Evolutionary conservation across 768 basidiomycete genomes (phyloP), one percentile per base, ranked within the genome.

Genomic region (Pisolithus microcarpus): DNA sequence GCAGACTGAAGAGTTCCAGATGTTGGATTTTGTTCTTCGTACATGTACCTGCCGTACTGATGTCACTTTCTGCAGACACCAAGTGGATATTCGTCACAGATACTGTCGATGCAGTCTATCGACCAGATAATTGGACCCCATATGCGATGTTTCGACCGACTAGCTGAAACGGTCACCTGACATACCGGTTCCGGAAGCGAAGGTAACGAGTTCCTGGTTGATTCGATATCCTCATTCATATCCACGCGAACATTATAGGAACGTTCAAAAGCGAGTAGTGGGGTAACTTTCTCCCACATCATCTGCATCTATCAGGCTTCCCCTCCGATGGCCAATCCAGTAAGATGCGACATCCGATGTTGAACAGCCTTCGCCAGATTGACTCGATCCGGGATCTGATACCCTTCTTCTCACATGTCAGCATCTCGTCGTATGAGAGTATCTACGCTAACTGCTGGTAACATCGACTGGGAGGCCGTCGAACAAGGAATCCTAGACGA

Each of bases 81-180:
- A 99, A 72, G n/a, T 99, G 96, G 95, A 89, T 96, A 61, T 99
- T 98, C 66, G 82, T 97, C 39, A 96, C 93, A 3, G 95, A 99
- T 66, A 98, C 95, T 0, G 90, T 94, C 6, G 96, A 98, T 60
- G 93, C 95, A 0, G 79, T 93, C 31, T 93, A 91, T 68, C 85
- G 82, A 16, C 88, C 92, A 0, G 85, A 92, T 51, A 74, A 83
- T 42, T 91, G 86, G 79, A 73, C 74, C 51, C 89, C 94, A 0
- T 86, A 87, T 57, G 87, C 92, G 2, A 82, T 96, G 74, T 79
- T n/a, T 97, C 68, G 96, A 99, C 62, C 86, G 86, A 50, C 74
- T 98, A 0, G 84, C 91, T 39, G 92, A 94, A 55, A 80, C 91
- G 37, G 77, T 87, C 13, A 78, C 79, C n/a, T n/a, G 82, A 74